Conservation (phyloP, 257 asterid species). For the Ballota nigra region DNA sequence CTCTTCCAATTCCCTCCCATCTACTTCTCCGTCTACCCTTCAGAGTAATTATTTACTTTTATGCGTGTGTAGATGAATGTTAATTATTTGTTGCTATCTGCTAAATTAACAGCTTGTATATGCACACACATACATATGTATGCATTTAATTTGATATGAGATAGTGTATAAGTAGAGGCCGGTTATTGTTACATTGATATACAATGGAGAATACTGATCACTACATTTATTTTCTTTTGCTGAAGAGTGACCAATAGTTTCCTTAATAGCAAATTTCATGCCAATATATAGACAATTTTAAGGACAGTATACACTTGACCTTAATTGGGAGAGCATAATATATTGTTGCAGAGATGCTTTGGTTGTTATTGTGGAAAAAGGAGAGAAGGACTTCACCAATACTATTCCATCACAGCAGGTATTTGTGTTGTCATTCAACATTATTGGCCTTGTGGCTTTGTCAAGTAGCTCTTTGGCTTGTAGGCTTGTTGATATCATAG, state of each 20-base stretch:
- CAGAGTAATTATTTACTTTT: slow-evolving; percentile 44
- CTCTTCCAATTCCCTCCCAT: slow-evolving; percentile 42
- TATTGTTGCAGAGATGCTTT: too few species aligned
- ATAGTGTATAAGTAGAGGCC: not conserved
- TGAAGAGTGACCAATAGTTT: slow-evolving; percentile 1
- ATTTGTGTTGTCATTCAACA: slow-evolving; percentile 14
- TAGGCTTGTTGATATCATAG: slow-evolving; percentile 1
- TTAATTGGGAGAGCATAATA: slow-evolving; percentile 3
- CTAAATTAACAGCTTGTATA: not conserved
- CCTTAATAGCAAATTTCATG: not conserved
- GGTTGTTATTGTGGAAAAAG: slow-evolving; percentile 85
- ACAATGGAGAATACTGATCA: not conserved
- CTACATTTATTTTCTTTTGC: not conserved
- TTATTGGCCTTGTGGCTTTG: slow-evolving; percentile 14
- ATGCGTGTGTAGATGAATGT: not conserved
- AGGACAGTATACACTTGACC: not conserved
- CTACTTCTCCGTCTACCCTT: slow-evolving; percentile 51
- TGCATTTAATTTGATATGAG: not conserved
- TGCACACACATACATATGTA: not conserved
- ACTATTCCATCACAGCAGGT: slow-evolving; percentile 90
- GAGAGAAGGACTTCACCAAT: slow-evolving; percentile 76
- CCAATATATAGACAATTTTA: not conserved
- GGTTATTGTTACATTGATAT: not conserved
- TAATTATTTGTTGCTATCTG: not conserved
- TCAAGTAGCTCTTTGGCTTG: slow-evolving; percentile 8